Evolutionary conservation across 2,329 filamentous ascomycete species (phyloP).

Genomic region (Nigrospora oryzae): DNA sequence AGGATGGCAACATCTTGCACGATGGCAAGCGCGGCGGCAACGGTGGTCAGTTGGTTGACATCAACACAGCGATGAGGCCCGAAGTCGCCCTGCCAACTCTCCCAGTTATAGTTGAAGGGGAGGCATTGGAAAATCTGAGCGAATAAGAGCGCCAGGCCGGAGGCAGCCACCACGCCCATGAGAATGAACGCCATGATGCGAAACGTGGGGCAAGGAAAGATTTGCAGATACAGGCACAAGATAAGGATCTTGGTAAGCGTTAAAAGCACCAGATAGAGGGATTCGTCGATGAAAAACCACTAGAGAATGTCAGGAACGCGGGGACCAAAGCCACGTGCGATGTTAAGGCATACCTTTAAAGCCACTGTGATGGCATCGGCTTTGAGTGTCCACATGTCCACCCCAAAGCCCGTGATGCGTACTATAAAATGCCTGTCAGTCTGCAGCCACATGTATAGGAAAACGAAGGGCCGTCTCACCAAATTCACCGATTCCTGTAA

Average conservation of each 20-base stretch:
- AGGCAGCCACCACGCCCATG: not conserved
- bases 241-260: not conserved
- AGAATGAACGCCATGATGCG: not conserved
- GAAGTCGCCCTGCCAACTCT: constrained; percentile 1
- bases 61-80: not conserved
- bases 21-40: not conserved
- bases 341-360: not conserved
- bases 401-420: not conserved
- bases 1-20: not conserved
- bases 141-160: not conserved
- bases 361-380: not conserved
- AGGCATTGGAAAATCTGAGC: constrained; percentile 1
- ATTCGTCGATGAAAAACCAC: not conserved
- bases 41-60: not conserved
- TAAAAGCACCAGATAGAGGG: not conserved
- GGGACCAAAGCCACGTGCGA: not conserved
- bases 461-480: not conserved
- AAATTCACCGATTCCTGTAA: not conserved
- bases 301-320: not conserved
- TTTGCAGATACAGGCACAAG: not conserved
- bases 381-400: not conserved
- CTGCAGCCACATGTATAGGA: too few species aligned
- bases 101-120: constrained; percentile 1
- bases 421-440: not conserved
- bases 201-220: not conserved